Percentiles rank a stretch among this genome's conserved stretches.
phyloP scores from a whole-genome alignment of 208 protist genomes.

The Strigomonas galati region DNA sequence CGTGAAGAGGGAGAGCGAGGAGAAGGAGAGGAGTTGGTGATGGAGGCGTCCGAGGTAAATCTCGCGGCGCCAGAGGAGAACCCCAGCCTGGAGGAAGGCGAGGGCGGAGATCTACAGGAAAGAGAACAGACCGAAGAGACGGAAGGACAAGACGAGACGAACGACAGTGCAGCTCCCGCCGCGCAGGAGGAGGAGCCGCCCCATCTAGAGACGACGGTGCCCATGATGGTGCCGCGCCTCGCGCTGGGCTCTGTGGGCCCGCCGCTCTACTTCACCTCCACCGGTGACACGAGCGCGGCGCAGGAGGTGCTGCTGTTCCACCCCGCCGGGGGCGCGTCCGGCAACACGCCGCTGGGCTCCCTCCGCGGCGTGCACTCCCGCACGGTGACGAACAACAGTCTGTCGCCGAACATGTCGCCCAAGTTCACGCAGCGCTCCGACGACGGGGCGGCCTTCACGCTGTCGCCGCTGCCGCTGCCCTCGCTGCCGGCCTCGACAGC shows the following conservation, averaged over 20 bases:
- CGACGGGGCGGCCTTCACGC: not conserved
- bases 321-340: not conserved
- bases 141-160: too few species aligned
- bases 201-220: not conserved
- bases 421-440: not conserved
- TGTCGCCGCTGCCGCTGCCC: not conserved
- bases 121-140: too few species aligned
- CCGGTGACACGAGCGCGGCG: constrained; percentile 50
- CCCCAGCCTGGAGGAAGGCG: too few species aligned
- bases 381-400: not conserved
- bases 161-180: too few species aligned
- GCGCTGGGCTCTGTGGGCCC: constrained; percentile 33
- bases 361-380: not conserved
- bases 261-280: constrained; percentile 66
- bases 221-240: constrained; percentile 35
- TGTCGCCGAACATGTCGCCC: not conserved
- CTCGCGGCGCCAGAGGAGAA: too few species aligned
- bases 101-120: too few species aligned
- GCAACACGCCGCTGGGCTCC: not conserved
- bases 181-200: constrained; percentile 21
- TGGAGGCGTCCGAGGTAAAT: too few species aligned
- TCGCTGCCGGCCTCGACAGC: not conserved
- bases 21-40: too few species aligned
- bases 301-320: constrained; percentile 18
- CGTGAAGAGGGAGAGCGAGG: too few species aligned